Conservation (phyloP, 257 asterid genomes). For the Sherardia arvensis region DNA sequence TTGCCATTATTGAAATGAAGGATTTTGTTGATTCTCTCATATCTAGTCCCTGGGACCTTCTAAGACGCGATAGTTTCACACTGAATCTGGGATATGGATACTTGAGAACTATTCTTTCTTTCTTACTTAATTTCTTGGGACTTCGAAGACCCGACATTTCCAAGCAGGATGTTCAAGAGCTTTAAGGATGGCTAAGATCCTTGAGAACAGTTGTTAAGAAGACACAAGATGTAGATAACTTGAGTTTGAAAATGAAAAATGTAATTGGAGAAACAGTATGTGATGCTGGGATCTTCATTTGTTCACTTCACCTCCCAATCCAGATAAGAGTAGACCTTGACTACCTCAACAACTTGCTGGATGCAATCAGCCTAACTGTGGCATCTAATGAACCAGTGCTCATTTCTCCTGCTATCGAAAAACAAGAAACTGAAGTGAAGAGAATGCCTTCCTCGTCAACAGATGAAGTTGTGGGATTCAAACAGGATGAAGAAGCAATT, state of each 20-base stretch:
- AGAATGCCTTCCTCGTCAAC: too few species aligned
- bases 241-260: too few species aligned
- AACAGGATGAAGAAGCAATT: too few species aligned
- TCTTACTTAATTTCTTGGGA: too few species aligned
- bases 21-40: background rate
- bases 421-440: too few species aligned
- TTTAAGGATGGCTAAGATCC: background rate
- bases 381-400: too few species aligned
- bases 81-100: too few species aligned
- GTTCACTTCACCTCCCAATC: background rate
- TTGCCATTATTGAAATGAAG: background rate
- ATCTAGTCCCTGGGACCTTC: background rate
- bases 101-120: too few species aligned
- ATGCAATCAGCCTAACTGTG: background rate
- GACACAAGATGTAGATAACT: background rate
- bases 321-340: background rate
- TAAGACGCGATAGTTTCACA: too few species aligned
- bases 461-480: too few species aligned
- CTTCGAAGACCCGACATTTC: background rate
- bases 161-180: background rate
- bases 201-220: background rate
- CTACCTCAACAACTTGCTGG: background rate
- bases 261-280: background rate
- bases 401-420: too few species aligned
- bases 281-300: background rate